Percentiles rank a stretch among this genome's conserved stretches.
Conservation (phyloP, 768 basidiomycete genomes). For the Rhodotorula sphaerocarpa region DNA sequence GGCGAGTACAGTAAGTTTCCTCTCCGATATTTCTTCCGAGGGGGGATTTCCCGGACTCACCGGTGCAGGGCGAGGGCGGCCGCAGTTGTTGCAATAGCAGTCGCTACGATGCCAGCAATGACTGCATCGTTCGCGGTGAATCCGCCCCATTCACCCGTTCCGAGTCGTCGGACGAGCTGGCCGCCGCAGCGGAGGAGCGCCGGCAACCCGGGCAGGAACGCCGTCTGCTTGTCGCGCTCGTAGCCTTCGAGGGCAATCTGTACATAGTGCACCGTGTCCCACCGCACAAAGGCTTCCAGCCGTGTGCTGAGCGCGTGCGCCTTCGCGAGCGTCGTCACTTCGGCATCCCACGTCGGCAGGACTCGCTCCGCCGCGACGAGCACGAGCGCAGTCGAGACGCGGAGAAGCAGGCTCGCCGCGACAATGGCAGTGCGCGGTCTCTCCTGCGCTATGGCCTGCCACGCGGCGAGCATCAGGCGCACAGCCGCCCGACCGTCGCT, state of each 20-base stretch:
- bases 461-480: no score
- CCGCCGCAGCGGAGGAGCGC: conserved; percentile 49
- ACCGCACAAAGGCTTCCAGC: conserved; percentile 52
- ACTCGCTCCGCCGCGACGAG: background rate
- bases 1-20: background rate
- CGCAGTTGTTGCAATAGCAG: conserved; percentile 36
- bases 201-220: conserved; percentile 66
- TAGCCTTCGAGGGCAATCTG: conserved; percentile 58
- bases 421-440: no score
- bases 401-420: background rate
- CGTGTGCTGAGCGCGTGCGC: background rate
- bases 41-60: no score
- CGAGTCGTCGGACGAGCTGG: conserved; percentile 12
- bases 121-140: background rate
- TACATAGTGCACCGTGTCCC: conserved; percentile 80
- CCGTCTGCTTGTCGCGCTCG: conserved; percentile 71
- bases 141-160: background rate
- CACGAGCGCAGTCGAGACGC: background rate
- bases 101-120: conserved; percentile 24
- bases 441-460: no score
- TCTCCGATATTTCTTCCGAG: no score
- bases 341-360: conserved; percentile 20
- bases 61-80: conserved; percentile 41
- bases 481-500: no score
- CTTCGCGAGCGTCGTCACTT: background rate